Base-by-base conservation (phyloP, 129 eudicot genomes). In the Flaveria trinervia region DNA sequence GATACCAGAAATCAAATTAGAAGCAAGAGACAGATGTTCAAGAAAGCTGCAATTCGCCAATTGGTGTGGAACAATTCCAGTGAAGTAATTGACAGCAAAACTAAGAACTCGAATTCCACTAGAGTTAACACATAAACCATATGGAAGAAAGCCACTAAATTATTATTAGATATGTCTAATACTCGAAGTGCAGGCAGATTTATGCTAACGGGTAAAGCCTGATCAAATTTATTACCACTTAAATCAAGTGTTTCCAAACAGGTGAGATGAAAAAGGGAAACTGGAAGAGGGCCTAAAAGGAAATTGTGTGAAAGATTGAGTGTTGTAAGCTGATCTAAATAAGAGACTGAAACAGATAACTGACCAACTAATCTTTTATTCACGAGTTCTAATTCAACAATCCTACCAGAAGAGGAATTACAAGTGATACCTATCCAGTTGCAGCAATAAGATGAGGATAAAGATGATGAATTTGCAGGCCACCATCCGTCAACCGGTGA, bases 371-470 rank as follows among this genome's bases (percentile, higher is more conserved):
- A 30, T 50, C 66, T 84, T 78, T 68, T 68, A 2, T 60, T 59
- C 0, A 61, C 52, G 26, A 88, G 89, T 51, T 88, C 78, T 73
- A 88, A 52, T 41, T 41, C 25, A 17, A 86, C 80, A 50, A 90
- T 89, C 66, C 89, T 78, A 23, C 84, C 87, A 28, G 85, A 79
- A 52, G 74, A 17, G 71, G 73, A 74, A 76, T 66, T 30, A 70
- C 93, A 91, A 50, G 86, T 84, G 73, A 90, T 41, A 4, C 93
- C 96, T 2, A 70, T 49, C 93, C 88, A 90, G 46, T 76, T 65
- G 61, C 96, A 88, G 80, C 92, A 90, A 77, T 70, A 74, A 17
- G 44, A 39, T 1, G 59, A 72, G 41, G 83, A 76, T 68, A 28
- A 25, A 2, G 69, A 80, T 10, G 84, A 76, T 74, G 84, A 62